Conservation (phyloP, 2,329 filamentous ascomycete genomes). For the Dothideomycetes sp. region DNA sequence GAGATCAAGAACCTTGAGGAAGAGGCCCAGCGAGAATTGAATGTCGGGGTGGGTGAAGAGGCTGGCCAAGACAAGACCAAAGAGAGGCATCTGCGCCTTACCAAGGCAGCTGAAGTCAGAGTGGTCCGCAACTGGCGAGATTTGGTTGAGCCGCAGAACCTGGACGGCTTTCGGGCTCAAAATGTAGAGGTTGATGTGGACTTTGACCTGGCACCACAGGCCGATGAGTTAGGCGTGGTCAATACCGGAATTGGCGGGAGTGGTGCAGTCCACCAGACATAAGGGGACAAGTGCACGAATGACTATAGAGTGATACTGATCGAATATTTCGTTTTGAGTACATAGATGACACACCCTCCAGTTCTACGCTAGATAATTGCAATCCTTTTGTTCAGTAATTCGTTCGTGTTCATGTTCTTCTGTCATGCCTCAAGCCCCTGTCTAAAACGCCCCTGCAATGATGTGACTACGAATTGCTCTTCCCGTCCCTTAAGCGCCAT, state of each 20-base stretch:
- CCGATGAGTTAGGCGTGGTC: slow-evolving; percentile 69
- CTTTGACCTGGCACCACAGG: slow-evolving; percentile 30
- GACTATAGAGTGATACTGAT: no score
- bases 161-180: slow-evolving; percentile 48
- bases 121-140: slow-evolving; percentile 65
- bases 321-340: no score
- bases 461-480: no score
- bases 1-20: slow-evolving; percentile 43
- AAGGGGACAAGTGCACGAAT: slow-evolving; percentile 19
- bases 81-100: slow-evolving; percentile 56
- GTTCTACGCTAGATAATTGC: no score
- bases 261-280: slow-evolving; percentile 46
- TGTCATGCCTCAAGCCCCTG: no score
- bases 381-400: no score
- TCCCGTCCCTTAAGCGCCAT: slow-evolving; percentile 9
- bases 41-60: slow-evolving; percentile 30
- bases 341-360: no score
- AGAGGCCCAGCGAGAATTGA: slow-evolving; percentile 34
- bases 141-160: slow-evolving; percentile 56
- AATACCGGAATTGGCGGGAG: slow-evolving; percentile 55
- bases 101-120: slow-evolving; percentile 79
- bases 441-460: no score
- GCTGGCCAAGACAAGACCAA: slow-evolving; percentile 37
- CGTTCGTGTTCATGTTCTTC: no score
- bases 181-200: slow-evolving; percentile 9